phyloP scores from a whole-genome alignment of 129 eudicot genomes.

The Ambrosia artemisiifolia region DNA sequence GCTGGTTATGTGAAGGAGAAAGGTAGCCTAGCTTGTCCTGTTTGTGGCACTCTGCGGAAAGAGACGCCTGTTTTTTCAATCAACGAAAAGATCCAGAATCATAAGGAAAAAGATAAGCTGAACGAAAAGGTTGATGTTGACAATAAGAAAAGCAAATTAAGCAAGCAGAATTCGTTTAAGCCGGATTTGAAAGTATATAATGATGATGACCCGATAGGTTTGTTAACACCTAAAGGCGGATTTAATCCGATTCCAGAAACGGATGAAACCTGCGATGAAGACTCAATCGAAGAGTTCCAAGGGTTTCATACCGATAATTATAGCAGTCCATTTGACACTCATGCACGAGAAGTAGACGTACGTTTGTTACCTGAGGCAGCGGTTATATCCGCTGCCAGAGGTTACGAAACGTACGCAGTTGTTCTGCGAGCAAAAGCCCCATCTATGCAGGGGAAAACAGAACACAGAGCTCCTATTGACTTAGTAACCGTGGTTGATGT shows the following conservation, averaged over 20 bases:
- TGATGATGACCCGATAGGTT: slow-evolving; percentile 83
- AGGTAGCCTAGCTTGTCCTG: slow-evolving; percentile 56
- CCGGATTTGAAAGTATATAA: slow-evolving; percentile 69
- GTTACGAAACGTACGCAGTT: slow-evolving; percentile 52
- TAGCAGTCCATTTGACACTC: slow-evolving; percentile 4
- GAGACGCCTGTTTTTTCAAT: slow-evolving; percentile 49
- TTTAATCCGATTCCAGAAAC: slow-evolving; percentile 83
- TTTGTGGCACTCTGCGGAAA: slow-evolving; percentile 58
- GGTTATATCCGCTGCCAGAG: slow-evolving; percentile 55
- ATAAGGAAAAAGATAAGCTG: slow-evolving; percentile 9
- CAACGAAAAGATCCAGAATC: slow-evolving; percentile 24
- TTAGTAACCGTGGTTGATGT: slow-evolving; percentile 76
- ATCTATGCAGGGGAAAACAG: slow-evolving; percentile 18
- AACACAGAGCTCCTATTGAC: slow-evolving; percentile 74
- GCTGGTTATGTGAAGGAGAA: slow-evolving; percentile 53
- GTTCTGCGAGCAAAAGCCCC: slow-evolving; percentile 52
- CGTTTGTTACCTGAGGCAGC: slow-evolving; percentile 58
- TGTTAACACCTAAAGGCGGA: slow-evolving; percentile 53
- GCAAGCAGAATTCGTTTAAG: slow-evolving; percentile 22
- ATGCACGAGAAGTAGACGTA: slow-evolving; percentile 36
- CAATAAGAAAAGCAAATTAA: slow-evolving; percentile 20
- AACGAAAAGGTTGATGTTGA: slow-evolving; percentile 5
- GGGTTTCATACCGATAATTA: slow-evolving; percentile 42
- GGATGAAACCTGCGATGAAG: slow-evolving; percentile 56
- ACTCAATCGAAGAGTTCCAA: slow-evolving; percentile 44